Conservation (phyloP, 306 rosid species). For the Vicia sativa region DNA sequence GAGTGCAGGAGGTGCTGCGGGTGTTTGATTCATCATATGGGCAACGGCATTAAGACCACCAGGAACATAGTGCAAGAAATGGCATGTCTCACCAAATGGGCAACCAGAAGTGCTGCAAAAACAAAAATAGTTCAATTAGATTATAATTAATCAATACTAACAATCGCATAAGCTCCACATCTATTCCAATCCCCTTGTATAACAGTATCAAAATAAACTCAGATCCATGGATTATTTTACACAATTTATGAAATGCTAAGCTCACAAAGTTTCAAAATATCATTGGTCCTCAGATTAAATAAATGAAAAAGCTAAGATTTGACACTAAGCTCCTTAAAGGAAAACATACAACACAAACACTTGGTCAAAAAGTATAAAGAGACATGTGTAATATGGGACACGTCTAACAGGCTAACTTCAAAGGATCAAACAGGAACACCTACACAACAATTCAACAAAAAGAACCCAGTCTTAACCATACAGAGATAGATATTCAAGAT, state of each 20-base stretch:
- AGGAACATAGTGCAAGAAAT: slow-evolving; percentile 88
- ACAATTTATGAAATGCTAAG: not conserved
- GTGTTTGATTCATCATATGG: slow-evolving; percentile 84
- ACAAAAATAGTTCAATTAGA: slow-evolving; percentile 45
- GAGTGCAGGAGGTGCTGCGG: slow-evolving; percentile 60
- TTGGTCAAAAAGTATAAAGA: slow-evolving; percentile 3
- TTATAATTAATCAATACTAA: slow-evolving; percentile 22
- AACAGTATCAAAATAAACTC: not conserved
- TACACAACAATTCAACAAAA: not conserved
- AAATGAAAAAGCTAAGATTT: not conserved
- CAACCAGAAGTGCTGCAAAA: slow-evolving; percentile 89
- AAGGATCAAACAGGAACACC: not conserved
- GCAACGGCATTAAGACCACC: slow-evolving; percentile 95
- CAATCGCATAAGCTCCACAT: not conserved
- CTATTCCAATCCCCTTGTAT: not conserved
- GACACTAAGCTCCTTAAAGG: not conserved
- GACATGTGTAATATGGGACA: not conserved
- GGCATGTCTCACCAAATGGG: slow-evolving; percentile 96
- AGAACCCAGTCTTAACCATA: not conserved
- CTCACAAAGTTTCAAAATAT: slow-evolving; percentile 9
- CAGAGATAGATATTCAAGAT: not conserved
- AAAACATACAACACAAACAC: not conserved
- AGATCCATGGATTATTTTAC: not conserved
- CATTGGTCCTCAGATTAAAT: slow-evolving; percentile 13
- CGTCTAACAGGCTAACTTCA: not conserved